Evolutionary conservation across 768 basidiomycete species (phyloP).

Genomic region (Xerocomellus intermedius): DNA sequence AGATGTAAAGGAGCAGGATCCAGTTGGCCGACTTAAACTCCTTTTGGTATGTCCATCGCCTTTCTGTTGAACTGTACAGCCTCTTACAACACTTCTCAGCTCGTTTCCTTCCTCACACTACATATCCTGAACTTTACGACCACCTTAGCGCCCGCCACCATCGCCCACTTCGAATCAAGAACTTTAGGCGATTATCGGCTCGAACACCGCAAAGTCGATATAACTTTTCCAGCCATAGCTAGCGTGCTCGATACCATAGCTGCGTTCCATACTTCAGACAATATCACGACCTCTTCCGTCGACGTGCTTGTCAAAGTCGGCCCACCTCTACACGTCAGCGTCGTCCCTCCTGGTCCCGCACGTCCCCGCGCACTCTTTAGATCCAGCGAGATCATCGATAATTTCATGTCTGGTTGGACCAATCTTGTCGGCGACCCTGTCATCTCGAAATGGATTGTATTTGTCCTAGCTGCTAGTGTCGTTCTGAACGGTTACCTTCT

Average conservation of each 20-base stretch:
- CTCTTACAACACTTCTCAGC: slow-evolving; percentile 38
- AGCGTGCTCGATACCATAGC: slow-evolving; percentile 59
- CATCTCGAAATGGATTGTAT: slow-evolving; percentile 92
- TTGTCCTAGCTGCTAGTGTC: slow-evolving; percentile 81
- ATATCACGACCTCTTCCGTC: slow-evolving; percentile 20
- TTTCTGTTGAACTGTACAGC: not conserved
- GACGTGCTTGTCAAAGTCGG: slow-evolving; percentile 60
- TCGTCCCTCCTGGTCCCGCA: slow-evolving; percentile 36
- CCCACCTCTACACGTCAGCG: slow-evolving; percentile 57
- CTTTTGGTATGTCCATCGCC: slow-evolving; percentile 58
- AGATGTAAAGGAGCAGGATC: slow-evolving; percentile 64
- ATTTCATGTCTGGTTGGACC: slow-evolving; percentile 91
- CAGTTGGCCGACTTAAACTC: slow-evolving; percentile 84
- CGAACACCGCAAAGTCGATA: slow-evolving; percentile 60
- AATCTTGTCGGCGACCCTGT: slow-evolving; percentile 91
- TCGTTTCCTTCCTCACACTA: slow-evolving; percentile 86
- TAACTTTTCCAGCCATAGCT: slow-evolving; percentile 58
- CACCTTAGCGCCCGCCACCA: slow-evolving; percentile 71
- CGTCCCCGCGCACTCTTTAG: slow-evolving; percentile 33
- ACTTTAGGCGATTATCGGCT: slow-evolving; percentile 13
- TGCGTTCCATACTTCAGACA: slow-evolving; percentile 22
- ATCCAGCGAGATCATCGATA: slow-evolving; percentile 63
- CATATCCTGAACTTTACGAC: slow-evolving; percentile 93
- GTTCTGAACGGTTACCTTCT: slow-evolving; percentile 91
- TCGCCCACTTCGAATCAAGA: slow-evolving; percentile 43